Conservation (phyloP, 257 asterid species). For the Solanum tarapatanum region DNA sequence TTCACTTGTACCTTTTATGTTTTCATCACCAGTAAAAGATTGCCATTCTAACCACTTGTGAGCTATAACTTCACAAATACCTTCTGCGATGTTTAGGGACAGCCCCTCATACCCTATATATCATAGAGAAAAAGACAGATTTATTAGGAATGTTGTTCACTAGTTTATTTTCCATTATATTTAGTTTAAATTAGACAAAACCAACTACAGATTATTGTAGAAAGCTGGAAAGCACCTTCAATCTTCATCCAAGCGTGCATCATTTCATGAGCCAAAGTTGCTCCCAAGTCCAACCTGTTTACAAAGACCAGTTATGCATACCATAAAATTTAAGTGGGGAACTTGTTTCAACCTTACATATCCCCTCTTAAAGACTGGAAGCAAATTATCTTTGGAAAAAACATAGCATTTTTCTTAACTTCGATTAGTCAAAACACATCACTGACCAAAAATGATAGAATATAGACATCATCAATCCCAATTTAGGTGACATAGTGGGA, state of each 20-base stretch:
- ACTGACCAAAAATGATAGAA: background rate
- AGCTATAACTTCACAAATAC: conserved; percentile 1
- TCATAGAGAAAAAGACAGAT: background rate
- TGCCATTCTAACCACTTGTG: conserved; percentile 2
- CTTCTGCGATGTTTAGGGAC: background rate
- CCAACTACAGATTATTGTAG: background rate
- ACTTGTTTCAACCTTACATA: background rate
- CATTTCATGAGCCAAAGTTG: conserved; percentile 5
- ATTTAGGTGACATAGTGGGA: background rate
- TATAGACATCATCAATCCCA: background rate
- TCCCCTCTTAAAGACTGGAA: background rate
- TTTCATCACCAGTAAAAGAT: background rate
- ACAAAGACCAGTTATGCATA: background rate
- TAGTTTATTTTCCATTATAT: background rate
- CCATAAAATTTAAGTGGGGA: background rate
- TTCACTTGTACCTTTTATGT: background rate
- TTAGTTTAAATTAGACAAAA: background rate
- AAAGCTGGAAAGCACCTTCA: background rate
- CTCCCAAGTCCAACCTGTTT: background rate
- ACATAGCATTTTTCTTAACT: background rate
- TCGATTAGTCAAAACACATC: background rate
- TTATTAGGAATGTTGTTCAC: background rate
- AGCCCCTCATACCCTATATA: background rate
- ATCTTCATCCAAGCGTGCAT: conserved; percentile 1
- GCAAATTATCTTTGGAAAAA: background rate